A percentile compares a stretch with the other conserved stretches of the same genome.
Evolutionary conservation across 768 basidiomycete genomes (phyloP).

Genomic region (Xerocomellus chrysenteron): DNA sequence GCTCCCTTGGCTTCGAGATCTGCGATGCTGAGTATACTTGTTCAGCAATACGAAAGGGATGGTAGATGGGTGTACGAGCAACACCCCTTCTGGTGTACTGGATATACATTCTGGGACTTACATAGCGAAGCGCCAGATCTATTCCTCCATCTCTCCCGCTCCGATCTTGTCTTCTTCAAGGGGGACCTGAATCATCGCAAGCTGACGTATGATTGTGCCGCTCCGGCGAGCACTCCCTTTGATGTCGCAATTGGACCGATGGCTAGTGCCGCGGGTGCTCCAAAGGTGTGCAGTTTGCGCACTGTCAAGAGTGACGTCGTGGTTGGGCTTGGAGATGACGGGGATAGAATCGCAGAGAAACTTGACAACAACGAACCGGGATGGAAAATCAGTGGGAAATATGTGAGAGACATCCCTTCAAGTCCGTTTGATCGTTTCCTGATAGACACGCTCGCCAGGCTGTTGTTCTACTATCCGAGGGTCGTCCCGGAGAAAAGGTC

Average conservation of each 20-base stretch:
- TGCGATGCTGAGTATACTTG: conserved; percentile 1
- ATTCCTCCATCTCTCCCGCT: conserved; percentile 87
- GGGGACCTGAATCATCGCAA: conserved; percentile 94
- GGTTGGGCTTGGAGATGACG: conserved; percentile 72
- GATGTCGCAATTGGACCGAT: conserved; percentile 90
- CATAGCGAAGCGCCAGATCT: conserved; percentile 84
- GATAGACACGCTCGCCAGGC: conserved; percentile 47
- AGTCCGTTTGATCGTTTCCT: conserved; percentile 9
- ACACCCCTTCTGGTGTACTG: conserved; percentile 95
- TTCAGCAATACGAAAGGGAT: conserved; percentile 85
- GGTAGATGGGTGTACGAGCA: conserved; percentile 95
- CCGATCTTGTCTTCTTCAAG: conserved; percentile 92
- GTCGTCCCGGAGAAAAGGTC: conserved; percentile 86
- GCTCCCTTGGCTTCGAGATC: neutral
- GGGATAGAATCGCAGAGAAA: conserved; percentile 68
- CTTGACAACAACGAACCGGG: conserved; percentile 87
- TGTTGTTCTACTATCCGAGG: conserved; percentile 83
- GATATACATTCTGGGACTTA: conserved; percentile 90
- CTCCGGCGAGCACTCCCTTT: conserved; percentile 85
- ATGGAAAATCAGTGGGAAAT: conserved; percentile 98
- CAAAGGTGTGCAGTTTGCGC: conserved; percentile 79
- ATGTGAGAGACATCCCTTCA: conserved; percentile 52
- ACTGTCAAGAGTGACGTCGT: conserved; percentile 97
- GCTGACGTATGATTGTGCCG: conserved; percentile 83
- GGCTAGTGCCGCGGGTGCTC: conserved; percentile 85